Evolutionary conservation across 2,329 filamentous ascomycete species (phyloP).

Genomic region (Lanzia echinophila): DNA sequence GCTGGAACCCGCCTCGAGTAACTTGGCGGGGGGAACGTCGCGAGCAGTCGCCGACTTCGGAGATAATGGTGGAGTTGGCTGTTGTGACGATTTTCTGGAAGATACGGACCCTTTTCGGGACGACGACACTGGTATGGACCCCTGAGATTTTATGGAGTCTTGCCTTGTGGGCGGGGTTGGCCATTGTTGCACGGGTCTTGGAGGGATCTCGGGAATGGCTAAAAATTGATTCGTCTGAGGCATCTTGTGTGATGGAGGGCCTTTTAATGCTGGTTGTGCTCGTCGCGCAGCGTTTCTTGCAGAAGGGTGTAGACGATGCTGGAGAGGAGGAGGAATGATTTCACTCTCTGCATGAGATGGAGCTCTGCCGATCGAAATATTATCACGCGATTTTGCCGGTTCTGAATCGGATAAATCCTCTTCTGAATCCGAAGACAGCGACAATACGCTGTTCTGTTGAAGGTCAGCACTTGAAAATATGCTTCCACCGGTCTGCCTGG

Average conservation of each 20-base stretch:
- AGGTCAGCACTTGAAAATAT: constrained; percentile 26
- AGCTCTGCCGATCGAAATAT: neutral
- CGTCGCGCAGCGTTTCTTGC: neutral
- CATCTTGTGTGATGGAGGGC: neutral
- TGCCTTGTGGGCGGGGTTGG: neutral
- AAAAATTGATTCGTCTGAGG: neutral
- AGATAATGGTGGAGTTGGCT: constrained; percentile 28
- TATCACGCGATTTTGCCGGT: constrained; percentile 10
- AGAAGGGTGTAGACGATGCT: neutral
- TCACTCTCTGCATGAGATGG: constrained; percentile 8
- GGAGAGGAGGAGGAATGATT: constrained; percentile 4
- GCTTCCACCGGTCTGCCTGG: constrained; percentile 24
- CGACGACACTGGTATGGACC: neutral
- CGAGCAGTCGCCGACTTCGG: constrained; percentile 15
- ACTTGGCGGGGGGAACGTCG: too few relatives aligned
- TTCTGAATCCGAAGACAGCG: constrained; percentile 30
- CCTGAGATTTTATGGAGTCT: constrained; percentile 2
- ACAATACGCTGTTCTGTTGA: constrained; percentile 28
- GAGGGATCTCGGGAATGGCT: neutral
- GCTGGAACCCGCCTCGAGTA: too few relatives aligned
- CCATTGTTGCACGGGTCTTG: neutral
- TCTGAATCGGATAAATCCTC: constrained; percentile 19
- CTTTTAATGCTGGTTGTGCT: neutral
- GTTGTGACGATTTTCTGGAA: constrained; percentile 13
- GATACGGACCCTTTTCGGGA: neutral